These are phyloP conservation scores for Trichoderma sp. DNA, from an alignment of 2,329 filamentous ascomycete genomes.

Conservation along the genomic window DNA sequence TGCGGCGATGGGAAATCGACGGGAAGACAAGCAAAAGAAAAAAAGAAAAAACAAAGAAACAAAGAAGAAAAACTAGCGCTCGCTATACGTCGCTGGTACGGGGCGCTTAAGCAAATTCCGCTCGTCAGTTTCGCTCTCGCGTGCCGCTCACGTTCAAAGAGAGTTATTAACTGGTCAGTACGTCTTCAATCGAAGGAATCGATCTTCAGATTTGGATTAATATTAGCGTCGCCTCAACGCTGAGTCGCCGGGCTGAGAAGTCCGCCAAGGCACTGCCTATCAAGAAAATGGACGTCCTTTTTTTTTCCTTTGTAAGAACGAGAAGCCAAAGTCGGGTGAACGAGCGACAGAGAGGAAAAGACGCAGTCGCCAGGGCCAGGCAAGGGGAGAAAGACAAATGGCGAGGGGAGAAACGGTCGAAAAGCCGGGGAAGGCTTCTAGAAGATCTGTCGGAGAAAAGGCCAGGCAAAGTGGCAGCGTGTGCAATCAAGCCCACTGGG, in stretches of 20 bases:
- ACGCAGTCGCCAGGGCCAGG: conserved; percentile 19
- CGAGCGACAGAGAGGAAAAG: conserved; percentile 13
- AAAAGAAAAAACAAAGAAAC: neutral
- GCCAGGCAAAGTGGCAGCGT: conserved; percentile 9
- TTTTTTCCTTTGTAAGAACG: neutral
- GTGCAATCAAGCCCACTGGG: conserved; percentile 11
- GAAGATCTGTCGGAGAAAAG: conserved; percentile 24
- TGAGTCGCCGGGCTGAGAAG: conserved; percentile 10
- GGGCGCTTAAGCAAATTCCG: neutral
- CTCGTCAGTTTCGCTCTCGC: neutral
- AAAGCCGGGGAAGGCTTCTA: conserved; percentile 23
- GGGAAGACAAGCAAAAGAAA: neutral
- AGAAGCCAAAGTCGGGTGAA: conserved; percentile 10
- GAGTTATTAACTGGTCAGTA: neutral
- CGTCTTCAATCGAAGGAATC: neutral
- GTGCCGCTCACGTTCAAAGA: conserved; percentile 5
- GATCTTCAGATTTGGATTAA: neutral
- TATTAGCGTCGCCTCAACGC: conserved; percentile 13
- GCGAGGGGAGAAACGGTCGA: conserved; percentile 18
- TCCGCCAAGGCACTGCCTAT: conserved; percentile 11
- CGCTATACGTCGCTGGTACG: neutral
- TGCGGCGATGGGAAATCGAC: conserved; percentile 1
- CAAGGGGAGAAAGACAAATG: conserved; percentile 20
- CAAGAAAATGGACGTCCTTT: neutral
- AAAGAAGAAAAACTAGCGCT: neutral